A percentile compares a stretch with the other conserved stretches of the same genome.
Evolutionary conservation across 177 flowering plant species (phyloP).

Genomic region (Vitis hybrid): DNA sequence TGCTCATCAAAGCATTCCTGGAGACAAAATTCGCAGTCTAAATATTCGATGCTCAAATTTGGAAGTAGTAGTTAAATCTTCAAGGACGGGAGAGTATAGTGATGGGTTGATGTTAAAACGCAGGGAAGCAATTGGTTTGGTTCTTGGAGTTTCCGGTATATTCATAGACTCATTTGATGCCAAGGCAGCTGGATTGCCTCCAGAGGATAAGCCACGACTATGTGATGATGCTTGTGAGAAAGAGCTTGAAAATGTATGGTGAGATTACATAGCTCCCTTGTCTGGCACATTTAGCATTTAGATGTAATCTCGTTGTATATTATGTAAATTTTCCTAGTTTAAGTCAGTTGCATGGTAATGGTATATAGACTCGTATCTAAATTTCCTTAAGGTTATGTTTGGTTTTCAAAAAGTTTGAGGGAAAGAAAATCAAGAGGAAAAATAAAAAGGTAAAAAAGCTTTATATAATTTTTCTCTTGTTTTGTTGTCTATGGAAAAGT

Average conservation of each 20-base stretch:
- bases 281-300: neutral
- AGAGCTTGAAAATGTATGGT: constrained; percentile 99
- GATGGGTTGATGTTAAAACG: constrained; percentile 29
- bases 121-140: constrained; percentile 46
- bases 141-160: constrained; percentile 42
- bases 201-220: constrained; percentile 73
- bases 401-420: no score
- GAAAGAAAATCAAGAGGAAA: no score
- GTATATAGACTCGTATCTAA: no score
- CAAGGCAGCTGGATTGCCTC: constrained; percentile 85
- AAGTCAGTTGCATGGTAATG: no score
- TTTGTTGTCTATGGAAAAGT: no score
- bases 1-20: constrained; percentile 10
- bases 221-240: constrained; percentile 83
- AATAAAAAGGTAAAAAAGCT: no score
- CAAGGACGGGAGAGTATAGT: constrained; percentile 12
- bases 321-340: no score
- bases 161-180: constrained; percentile 31
- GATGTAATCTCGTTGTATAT: no score
- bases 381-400: no score
- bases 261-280: constrained; percentile 55
- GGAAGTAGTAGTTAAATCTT: constrained; percentile 17
- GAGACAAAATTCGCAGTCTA: constrained; percentile 16
- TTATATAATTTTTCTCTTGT: no score
- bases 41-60: constrained; percentile 21